Evolutionary conservation across 352 stramenopile genomes (phyloP), one percentile per base, ranked within the genome.

Genomic region (Phytophthora ohioensis): DNA sequence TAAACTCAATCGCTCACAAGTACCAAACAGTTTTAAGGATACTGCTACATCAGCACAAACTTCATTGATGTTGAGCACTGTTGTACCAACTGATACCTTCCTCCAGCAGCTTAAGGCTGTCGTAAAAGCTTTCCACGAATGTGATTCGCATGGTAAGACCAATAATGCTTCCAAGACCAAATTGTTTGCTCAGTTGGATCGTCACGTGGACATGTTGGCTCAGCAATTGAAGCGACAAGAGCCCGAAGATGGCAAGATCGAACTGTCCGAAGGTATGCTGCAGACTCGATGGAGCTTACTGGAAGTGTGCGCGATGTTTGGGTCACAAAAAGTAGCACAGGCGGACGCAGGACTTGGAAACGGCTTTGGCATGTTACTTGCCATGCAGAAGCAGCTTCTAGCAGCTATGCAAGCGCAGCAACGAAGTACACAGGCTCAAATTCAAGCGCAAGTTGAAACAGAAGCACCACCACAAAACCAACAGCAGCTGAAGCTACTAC

Each of bases 311-410:
- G 75, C 73, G 17, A 59, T 75, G 49, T 89, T 89, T 55, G 84
- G 80, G 0, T 73, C 79, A 1, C 76, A 89, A 31, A 78, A 78
- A 7, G 75, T 76, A 3, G 56, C 57, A 2, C 58, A 63, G 21
- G 35, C 84, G 3, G 72, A 91, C 30, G 56, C 47, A 2, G 57
- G 48, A 0, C 71, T 90, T 7, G 81, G 81, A 2, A 60, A 35
- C 11, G 83, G 78, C 8, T 75, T 91, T 10, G 69, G 71, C 0
- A 65, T 71, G 41, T 46, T 91, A 1, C 54, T 87, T 6, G 56
- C 69, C 3, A 79, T 86, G 53, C 84, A 91, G 49, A 80, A 85
- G 10, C 68, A 85, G n/a, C 63, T 90, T 12, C 54, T 89, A n/a
- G 57, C 71, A 6, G 78, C 70, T 1, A 70, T 88, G 35, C 82